Base-by-base conservation (phyloP, 1,139 yeast genomes). In the Kurtzmaniella quercitrusa region DNA sequence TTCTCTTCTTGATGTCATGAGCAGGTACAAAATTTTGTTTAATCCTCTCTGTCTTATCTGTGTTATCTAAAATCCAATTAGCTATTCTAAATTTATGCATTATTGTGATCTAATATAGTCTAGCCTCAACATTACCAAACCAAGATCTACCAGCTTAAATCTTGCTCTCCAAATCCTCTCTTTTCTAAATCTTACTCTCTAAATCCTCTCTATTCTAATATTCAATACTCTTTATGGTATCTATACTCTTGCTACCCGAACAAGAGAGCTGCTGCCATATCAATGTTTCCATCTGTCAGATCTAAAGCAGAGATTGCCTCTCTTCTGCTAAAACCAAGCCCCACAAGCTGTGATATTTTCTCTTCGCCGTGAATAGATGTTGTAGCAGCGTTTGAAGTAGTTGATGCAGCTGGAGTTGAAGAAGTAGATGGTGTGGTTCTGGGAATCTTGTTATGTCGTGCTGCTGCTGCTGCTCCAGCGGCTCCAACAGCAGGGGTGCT, bases 261-360 rank as follows among this genome's bases (percentile, higher is more conserved):
- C 43, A 89, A 66, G 38, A 85, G 56, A 0, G 95, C 81, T 0
- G 96, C 97, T 0, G 98, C 98, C 52, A 82, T 55, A 43, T 91
- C 97, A 0, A 85, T 79, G 56, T 90, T 85, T 2, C 96, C 96
- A 25, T 74, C 70, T 1, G 95, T 78, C 45, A 71, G 75, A 38
- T 72, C 68, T 44, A 91, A 68, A 0, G 97, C 96, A 12, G 65
- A 58, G 2, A 82, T 61, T 0, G 84, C 94, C 51, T 85, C 83
- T 4, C 65, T 60, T 50, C 81, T 69, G 1, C 83, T 62, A 54
- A 90, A 90, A 0, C 98, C 98, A 48, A 91, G 66, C 14, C 75
- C 77, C 42, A 79, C 71, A 39, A 91, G 67, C 44, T 76, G 80
- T 21, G 70, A 63, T 2, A 86, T 69, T 27, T 75, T 75, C 2